A percentile compares a stretch with the other conserved stretches of the same genome.
These are phyloP conservation scores for Yamadazyma phyllophila DNA, from an alignment of 805 yeast species.

Conservation along the genomic window DNA sequence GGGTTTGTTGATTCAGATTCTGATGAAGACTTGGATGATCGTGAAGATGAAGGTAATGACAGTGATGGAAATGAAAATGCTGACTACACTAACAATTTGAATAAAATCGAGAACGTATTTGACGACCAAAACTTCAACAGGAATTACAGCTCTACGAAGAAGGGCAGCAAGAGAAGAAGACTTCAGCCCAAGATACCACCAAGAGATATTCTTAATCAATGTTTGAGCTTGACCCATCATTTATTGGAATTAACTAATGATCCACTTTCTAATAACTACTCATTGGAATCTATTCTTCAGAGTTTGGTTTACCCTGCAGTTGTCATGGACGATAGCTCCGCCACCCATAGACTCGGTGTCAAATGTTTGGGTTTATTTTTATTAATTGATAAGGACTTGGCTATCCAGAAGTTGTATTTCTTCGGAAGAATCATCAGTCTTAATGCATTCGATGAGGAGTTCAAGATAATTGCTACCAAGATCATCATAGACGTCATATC, in stretches of 20 bases:
- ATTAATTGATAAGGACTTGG: constrained; percentile 59
- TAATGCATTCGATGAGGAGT: constrained; percentile 55
- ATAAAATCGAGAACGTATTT: constrained; percentile 15
- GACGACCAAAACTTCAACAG: constrained; percentile 14
- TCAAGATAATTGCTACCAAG: constrained; percentile 62
- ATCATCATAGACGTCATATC: constrained; percentile 77
- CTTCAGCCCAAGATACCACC: constrained; percentile 43
- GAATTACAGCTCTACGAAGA: background rate
- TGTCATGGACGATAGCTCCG: constrained; percentile 43
- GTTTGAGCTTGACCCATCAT: constrained; percentile 66
- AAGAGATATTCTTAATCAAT: constrained; percentile 52
- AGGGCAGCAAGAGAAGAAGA: constrained; percentile 23
- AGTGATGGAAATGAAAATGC: constrained; percentile 20
- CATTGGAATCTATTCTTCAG: constrained; percentile 67
- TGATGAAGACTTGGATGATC: constrained; percentile 15
- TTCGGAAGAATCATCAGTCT: constrained; percentile 65
- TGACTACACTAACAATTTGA: constrained; percentile 14
- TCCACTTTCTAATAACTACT: constrained; percentile 61
- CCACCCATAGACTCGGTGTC: constrained; percentile 63
- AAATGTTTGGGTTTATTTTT: constrained; percentile 79
- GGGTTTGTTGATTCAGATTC: constrained; percentile 24
- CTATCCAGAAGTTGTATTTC: constrained; percentile 60
- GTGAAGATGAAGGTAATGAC: constrained; percentile 16
- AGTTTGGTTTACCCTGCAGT: constrained; percentile 81
- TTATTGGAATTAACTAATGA: constrained; percentile 66